Conservation (phyloP, 345 rosid species). For the Rhodomyrtus tomentosa region DNA sequence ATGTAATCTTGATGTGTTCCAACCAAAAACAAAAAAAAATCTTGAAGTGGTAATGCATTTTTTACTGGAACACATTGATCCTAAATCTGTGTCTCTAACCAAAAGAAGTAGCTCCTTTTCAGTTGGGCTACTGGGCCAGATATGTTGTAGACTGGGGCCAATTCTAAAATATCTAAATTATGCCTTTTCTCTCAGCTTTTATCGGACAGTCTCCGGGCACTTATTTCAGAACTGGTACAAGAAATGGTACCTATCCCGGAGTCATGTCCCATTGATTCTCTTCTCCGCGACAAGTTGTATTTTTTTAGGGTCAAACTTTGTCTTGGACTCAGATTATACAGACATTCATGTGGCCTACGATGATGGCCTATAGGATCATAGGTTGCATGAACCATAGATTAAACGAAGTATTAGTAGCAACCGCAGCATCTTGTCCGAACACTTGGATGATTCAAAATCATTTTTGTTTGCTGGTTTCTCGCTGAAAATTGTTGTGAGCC, state of each 20-base stretch:
- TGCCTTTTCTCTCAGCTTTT: not conserved
- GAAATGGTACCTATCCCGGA: not conserved
- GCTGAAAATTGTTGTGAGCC: not conserved
- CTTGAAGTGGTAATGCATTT: not conserved
- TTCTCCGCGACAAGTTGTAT: not conserved
- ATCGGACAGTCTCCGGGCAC: not conserved
- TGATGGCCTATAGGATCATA: not conserved
- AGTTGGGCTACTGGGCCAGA: not conserved
- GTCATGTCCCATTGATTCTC: not conserved
- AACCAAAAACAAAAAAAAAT: no score
- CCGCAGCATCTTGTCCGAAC: not conserved
- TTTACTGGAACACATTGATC: not conserved
- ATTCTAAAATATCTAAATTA: not conserved
- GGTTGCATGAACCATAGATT: not conserved
- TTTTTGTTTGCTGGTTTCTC: not conserved
- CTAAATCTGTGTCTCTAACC: not conserved
- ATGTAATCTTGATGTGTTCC: not conserved
- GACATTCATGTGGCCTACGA: not conserved
- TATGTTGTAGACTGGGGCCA: not conserved
- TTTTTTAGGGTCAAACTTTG: not conserved
- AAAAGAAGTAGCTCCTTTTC: not conserved
- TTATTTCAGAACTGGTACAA: rapidly evolving
- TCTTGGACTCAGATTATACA: not conserved
- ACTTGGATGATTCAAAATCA: not conserved
- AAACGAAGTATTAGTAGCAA: not conserved